Conservation (phyloP, 345 rosid species). For the Kandelia obovata region DNA sequence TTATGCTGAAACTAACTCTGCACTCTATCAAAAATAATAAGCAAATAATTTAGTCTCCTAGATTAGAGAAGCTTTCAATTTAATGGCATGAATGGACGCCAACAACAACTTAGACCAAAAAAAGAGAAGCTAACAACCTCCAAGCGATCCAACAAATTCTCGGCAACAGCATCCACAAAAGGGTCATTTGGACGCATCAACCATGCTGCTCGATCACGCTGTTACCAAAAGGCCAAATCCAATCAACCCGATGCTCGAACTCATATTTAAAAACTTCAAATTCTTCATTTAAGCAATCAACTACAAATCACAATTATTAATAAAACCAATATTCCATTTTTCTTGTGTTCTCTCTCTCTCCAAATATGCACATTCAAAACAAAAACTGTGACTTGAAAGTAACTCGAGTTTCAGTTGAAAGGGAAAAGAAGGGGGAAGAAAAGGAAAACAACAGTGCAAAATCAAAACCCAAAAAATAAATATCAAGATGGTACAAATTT, state of each 20-base stretch:
- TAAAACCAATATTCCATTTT: background rate
- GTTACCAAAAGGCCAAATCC: slow-evolving; percentile 27
- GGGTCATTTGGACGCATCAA: slow-evolving; percentile 56
- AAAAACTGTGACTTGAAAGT: too few species aligned
- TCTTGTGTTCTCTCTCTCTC: too few species aligned
- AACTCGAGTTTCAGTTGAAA: too few species aligned
- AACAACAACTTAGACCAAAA: background rate
- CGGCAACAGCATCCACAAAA: slow-evolving; percentile 84
- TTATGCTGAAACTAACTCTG: background rate
- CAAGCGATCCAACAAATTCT: slow-evolving; percentile 81
- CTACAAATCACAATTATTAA: background rate
- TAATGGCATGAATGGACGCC: background rate
- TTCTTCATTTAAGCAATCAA: background rate
- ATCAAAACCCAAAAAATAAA: too few species aligned
- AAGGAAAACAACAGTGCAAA: too few species aligned
- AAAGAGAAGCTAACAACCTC: slow-evolving; percentile 42
- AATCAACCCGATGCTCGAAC: background rate
- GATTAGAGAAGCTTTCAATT: background rate
- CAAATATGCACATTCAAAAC: too few species aligned
- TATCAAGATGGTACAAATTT: too few species aligned
- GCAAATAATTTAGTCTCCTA: background rate
- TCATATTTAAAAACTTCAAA: background rate
- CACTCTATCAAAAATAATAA: background rate
- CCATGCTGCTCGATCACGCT: slow-evolving; percentile 99
- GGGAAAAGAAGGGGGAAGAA: too few species aligned